Base-by-base conservation (phyloP, 2,329 filamentous ascomycete species). In the Penicillium sp. region DNA sequence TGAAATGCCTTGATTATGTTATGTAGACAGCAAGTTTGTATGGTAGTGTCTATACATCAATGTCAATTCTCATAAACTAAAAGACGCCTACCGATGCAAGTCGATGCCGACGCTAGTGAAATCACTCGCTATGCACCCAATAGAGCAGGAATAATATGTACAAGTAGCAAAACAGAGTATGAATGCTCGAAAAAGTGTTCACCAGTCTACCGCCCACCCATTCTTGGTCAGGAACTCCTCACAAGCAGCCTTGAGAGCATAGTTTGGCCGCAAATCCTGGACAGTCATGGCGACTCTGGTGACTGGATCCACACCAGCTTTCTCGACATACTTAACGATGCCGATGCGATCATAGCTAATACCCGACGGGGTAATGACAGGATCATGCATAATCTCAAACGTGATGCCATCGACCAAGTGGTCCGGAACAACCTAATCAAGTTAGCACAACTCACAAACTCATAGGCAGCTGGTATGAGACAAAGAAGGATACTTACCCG, bases 181-280 rank as follows among this genome's bases (percentile, higher is more conserved):
- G 44, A 47, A 37, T 35, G 10, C 1, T 11, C 14, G 22, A 19
- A 37, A 8, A 49, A 1, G 4, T 11, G 13, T 16, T 70, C 65
- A 96, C 89, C 90, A 98, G 72, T 97, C 93, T 39, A 90, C 92
- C 1, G 92, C 91, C 90, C 95, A 96, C 10, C 91, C 93, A 67
- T 96, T 97, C 65, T 90, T 80, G 27, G 90, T 83, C 57, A 97
- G 78, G 67, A 96, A 98, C 64, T 95, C 90, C 46, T 90, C 87
- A 69, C 91, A 96, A 0, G 91, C 93, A 52, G 90, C 84, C 72
- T 88, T 91, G 56, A 98, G 79, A 1, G 84, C 89, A 45, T 96
- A 81, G 71, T 98, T 98, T 0, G 91, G 89, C 43, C 92, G 82
- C 53, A 98, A 74, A 45, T 97, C 91, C 1, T 81, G 77, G 1